Base-by-base conservation (phyloP, 225 moss, liverwort and hornwort species). In the Asterella californica region DNA sequence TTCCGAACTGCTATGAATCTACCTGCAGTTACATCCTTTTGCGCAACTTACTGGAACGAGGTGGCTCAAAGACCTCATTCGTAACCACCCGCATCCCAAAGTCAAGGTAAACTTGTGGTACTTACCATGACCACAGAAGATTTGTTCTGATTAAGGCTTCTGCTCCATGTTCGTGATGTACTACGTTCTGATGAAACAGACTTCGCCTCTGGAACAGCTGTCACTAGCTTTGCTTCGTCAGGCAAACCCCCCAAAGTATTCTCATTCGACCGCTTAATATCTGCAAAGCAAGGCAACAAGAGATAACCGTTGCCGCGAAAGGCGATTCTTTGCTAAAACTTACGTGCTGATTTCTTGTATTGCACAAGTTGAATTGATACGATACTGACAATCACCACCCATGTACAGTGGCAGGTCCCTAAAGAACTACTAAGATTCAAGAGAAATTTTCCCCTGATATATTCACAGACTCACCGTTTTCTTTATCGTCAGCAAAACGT, bases 81-180 rank as follows among this genome's bases (percentile, higher is more conserved):
- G 9, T 0, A 61, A 0, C 27, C 52, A 14, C 52, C 12, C 25
- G 25, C 19, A 45, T 25, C 25, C 48, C 36, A 47, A 19, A 0
- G 19, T 32, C 33, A 55, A 55, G 0, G 27, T 15, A 37, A 42
- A 55, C 4, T 59, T 64, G 36, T 8, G 24, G 46, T 11, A 36
- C 62, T 42, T 48, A 77, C 77, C 76, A 76, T 76, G 24, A 62
- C 34, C 64, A 24, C 46, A 46, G 77, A 77, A 30, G 77, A 64
- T 45, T 77, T 30, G 62, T 77, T 79, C 69, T 33, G 66, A 50
- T 10, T 79, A 50, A 11, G 6, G 52, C 48, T 68, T 68, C 54
- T 79, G 52, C 79, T 69, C 69, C 79, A 67, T 25, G 69, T 52
- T 62, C 37, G 60, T 57, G 80, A 38, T 25, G 59, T 60, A 59